Conservation (phyloP, 2,329 filamentous ascomycete species). For the Sclerotinia spermophila region DNA sequence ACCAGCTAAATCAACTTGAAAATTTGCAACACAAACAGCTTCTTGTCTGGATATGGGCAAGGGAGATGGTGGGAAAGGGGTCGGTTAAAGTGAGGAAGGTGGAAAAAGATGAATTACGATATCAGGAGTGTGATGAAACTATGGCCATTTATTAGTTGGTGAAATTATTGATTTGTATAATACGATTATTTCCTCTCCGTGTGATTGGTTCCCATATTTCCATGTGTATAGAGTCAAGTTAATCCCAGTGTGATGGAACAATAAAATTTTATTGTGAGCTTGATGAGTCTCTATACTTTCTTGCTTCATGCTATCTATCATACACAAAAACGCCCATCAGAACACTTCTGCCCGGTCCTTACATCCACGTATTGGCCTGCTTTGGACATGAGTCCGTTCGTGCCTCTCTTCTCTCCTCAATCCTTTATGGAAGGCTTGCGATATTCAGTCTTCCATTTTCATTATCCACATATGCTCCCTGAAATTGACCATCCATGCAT, state of each 20-base stretch:
- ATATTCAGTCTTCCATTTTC: not conserved
- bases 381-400: not conserved
- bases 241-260: not conserved
- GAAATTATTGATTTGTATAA: not conserved
- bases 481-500: slow-evolving; percentile 10
- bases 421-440: not conserved
- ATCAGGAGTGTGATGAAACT: not conserved
- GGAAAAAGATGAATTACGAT: not conserved
- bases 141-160: not conserved
- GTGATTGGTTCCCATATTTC: not conserved
- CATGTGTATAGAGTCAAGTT: not conserved
- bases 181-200: not conserved
- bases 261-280: not conserved
- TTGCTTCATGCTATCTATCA: slow-evolving; percentile 6
- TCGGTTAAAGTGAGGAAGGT: not conserved
- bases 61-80: not conserved
- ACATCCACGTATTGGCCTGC: not conserved
- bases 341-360: not conserved
- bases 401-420: not conserved
- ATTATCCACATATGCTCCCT: slow-evolving; percentile 11
- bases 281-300: not conserved
- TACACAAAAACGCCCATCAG: not conserved
- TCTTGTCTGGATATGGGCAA: not conserved
- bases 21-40: not conserved
- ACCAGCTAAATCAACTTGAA: slow-evolving; percentile 5